Conservation (phyloP, 768 basidiomycete genomes). For the Leucocoprinus birnbaumii region DNA sequence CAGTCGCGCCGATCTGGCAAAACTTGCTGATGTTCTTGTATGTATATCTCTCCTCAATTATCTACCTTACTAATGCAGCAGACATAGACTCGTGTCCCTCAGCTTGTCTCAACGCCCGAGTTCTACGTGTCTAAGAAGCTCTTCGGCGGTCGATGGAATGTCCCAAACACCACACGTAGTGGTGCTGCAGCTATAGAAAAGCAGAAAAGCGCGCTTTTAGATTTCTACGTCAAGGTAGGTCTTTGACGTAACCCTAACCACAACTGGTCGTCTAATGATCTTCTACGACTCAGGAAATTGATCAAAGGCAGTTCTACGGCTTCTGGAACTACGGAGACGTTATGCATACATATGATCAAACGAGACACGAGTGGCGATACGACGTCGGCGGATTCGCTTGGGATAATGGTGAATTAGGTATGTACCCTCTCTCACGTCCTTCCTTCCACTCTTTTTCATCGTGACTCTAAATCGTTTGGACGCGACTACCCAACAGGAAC, state of each 20-base stretch:
- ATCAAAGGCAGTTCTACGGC: slow-evolving; percentile 33
- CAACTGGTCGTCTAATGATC: not conserved
- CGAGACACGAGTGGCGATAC: slow-evolving; percentile 36
- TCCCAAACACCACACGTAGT: slow-evolving; percentile 28
- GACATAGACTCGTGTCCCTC: slow-evolving; percentile 27
- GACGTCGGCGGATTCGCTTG: slow-evolving; percentile 35
- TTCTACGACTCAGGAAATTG: slow-evolving; percentile 23
- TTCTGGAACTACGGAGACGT: slow-evolving; percentile 39
- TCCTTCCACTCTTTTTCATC: too few species aligned
- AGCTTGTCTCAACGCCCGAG: slow-evolving; percentile 29
- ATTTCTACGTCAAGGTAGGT: slow-evolving; percentile 32
- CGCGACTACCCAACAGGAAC: slow-evolving; percentile 19
- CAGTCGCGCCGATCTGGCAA: slow-evolving; percentile 23
- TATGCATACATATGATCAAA: slow-evolving; percentile 39
- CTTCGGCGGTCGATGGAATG: slow-evolving; percentile 36
- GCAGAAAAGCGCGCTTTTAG: slow-evolving; percentile 30
- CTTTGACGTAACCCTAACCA: not conserved
- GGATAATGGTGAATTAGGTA: slow-evolving; percentile 35
- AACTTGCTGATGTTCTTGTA: slow-evolving; percentile 29
- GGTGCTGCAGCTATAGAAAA: slow-evolving; percentile 31
- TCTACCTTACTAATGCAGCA: not conserved
- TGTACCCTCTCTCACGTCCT: slow-evolving; percentile 8
- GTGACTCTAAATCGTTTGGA: too few species aligned
- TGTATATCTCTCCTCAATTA: not conserved
- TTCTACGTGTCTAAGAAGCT: slow-evolving; percentile 33